Percentiles rank a stretch among this genome's conserved stretches.
Evolutionary conservation across 768 basidiomycete species (phyloP).

Genomic region (Pleurotus giganteus): DNA sequence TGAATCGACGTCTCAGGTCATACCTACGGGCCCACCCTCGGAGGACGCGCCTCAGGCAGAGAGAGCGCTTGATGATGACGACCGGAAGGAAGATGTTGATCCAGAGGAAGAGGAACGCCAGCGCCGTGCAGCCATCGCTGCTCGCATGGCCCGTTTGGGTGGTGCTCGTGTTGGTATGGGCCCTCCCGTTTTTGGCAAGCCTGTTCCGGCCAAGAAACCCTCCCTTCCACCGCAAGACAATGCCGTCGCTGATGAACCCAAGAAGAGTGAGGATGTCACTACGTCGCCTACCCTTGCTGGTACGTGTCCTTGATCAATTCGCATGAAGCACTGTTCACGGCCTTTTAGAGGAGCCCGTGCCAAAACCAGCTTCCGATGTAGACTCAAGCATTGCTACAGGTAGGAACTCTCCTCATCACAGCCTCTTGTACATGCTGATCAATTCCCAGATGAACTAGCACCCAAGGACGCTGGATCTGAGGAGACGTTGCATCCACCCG

Average conservation of each 20-base stretch:
- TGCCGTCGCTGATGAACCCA: neutral
- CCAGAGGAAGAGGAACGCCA: constrained; percentile 71
- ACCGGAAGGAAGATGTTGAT: constrained; percentile 29
- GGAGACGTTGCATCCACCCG: constrained; percentile 6
- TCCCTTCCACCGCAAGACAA: constrained; percentile 16
- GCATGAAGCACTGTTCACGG: neutral
- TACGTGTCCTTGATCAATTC: neutral
- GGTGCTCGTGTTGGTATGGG: constrained; percentile 82
- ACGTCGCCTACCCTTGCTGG: neutral
- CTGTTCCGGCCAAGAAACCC: constrained; percentile 33
- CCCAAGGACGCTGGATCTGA: constrained; percentile 5
- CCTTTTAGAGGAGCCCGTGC: neutral
- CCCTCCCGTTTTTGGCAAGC: constrained; percentile 64
- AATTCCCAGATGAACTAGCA: constrained; percentile 15
- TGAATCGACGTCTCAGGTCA: neutral
- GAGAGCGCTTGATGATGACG: constrained; percentile 26
- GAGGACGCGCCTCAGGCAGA: constrained; percentile 15
- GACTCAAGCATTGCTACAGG: too few species aligned
- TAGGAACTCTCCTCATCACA: too few species aligned
- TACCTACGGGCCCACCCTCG: neutral
- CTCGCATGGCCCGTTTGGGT: constrained; percentile 90
- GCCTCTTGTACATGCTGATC: neutral
- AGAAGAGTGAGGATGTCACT: constrained; percentile 9
- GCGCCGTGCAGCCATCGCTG: constrained; percentile 83
- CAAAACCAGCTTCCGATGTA: neutral